Conservation (phyloP, 2,329 filamentous ascomycete species). For the Ophiostoma himal-ulmi region DNA sequence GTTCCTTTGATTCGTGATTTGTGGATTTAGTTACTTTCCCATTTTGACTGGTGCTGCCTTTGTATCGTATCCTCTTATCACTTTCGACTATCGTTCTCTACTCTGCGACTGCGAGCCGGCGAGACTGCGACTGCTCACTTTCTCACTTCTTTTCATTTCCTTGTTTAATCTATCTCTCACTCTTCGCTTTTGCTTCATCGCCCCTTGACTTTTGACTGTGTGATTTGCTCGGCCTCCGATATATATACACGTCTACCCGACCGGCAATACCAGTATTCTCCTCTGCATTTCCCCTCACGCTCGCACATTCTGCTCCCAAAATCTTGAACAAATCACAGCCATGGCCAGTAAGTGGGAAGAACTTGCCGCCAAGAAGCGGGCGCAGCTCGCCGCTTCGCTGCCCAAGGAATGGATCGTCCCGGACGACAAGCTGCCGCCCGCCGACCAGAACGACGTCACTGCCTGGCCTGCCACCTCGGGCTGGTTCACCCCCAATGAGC, state of each 20-base stretch:
- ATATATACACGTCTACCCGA: too few species aligned
- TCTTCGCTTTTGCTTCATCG: not conserved
- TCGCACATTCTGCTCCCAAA: not conserved
- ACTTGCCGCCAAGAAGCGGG: slow-evolving; percentile 40
- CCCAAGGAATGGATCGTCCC: slow-evolving; percentile 55
- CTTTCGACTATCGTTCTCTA: too few species aligned
- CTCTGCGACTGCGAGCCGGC: too few species aligned
- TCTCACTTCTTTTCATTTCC: not conserved
- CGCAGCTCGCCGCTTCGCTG: slow-evolving; percentile 43
- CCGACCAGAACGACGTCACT: slow-evolving; percentile 50
- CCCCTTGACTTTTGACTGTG: not conserved
- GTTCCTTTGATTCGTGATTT: too few species aligned
- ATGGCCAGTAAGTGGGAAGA: slow-evolving; percentile 36
- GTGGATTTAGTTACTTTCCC: too few species aligned
- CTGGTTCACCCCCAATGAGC: slow-evolving; percentile 48
- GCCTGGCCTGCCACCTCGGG: slow-evolving; percentile 51
- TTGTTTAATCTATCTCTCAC: not conserved
- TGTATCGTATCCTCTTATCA: too few species aligned
- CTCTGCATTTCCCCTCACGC: not conserved
- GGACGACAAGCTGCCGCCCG: slow-evolving; percentile 46
- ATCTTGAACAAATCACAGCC: not conserved
- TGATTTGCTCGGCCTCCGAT: too few species aligned
- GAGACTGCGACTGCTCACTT: too few species aligned
- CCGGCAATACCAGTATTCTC: too few species aligned
- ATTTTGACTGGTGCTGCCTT: too few species aligned